Evolutionary conservation across 2,329 filamentous ascomycete genomes (phyloP).

Genomic region (Exophiala bonariae): DNA sequence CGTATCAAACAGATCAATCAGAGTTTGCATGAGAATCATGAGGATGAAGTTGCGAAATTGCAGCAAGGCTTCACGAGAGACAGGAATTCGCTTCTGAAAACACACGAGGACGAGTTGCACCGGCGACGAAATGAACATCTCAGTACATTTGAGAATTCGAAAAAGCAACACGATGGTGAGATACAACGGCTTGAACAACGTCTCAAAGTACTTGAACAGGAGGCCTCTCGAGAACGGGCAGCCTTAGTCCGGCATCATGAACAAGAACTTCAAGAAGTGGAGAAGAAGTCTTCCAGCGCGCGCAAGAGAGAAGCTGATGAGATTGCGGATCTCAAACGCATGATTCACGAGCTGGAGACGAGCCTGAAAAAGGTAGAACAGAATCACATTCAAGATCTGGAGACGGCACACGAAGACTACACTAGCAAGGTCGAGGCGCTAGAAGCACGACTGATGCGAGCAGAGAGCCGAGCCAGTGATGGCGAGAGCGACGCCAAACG

Average conservation of each 20-base stretch:
- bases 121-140: conserved; percentile 50
- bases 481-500: conserved; percentile 26
- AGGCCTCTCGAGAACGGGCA: conserved; percentile 16
- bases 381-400: conserved; percentile 60
- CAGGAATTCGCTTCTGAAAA: conserved; percentile 13
- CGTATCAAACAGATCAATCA: conserved; percentile 69
- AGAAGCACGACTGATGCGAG: conserved; percentile 51
- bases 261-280: conserved; percentile 33
- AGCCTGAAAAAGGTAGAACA: conserved; percentile 55
- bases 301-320: conserved; percentile 57
- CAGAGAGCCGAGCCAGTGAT: conserved; percentile 39
- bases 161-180: conserved; percentile 46
- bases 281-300: conserved; percentile 38
- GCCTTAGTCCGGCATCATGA: conserved; percentile 20
- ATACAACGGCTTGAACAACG: conserved; percentile 49
- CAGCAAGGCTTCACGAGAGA: conserved; percentile 35
- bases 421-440: conserved; percentile 44
- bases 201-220: conserved; percentile 37
- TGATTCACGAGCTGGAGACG: conserved; percentile 59
- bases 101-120: conserved; percentile 22
- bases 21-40: conserved; percentile 67
- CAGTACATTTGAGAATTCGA: conserved; percentile 41
- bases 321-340: conserved; percentile 62
- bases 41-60: conserved; percentile 61
- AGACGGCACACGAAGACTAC: conserved; percentile 56